These are phyloP conservation scores for Kandelia obovata DNA, from an alignment of 345 rosid species.

Conservation along the genomic window DNA sequence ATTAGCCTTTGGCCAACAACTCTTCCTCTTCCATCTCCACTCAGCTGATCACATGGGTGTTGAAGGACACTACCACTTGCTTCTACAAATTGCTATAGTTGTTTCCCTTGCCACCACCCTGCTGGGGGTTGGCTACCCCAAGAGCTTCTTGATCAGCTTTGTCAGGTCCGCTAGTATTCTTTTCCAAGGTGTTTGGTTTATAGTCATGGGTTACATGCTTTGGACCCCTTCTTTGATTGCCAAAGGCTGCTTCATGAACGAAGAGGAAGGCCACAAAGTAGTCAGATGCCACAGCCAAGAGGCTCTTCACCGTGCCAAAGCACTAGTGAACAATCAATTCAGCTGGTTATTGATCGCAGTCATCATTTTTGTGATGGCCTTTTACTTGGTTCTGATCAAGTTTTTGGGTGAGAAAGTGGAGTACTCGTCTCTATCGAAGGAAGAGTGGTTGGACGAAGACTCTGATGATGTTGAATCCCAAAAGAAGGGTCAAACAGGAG, in stretches of 20 bases:
- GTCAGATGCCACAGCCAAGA: conserved; percentile 48
- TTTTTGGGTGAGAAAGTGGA: conserved; percentile 35
- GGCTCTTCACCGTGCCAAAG: conserved; percentile 57
- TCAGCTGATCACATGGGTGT: conserved; percentile 70
- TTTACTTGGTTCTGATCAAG: conserved; percentile 42
- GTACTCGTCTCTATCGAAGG: conserved; percentile 49
- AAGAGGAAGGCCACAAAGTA: conserved; percentile 58
- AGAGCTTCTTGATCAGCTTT: conserved; percentile 62
- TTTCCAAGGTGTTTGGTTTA: conserved; percentile 76
- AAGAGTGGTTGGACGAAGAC: conserved; percentile 23
- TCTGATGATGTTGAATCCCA: conserved; percentile 48
- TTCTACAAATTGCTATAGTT: conserved; percentile 46
- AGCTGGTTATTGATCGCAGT: conserved; percentile 51
- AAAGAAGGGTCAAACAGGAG: conserved; percentile 16
- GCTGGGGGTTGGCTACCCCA: conserved; percentile 52
- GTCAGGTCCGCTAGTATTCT: conserved; percentile 52
- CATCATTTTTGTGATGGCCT: conserved; percentile 39
- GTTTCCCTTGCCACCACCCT: conserved; percentile 55
- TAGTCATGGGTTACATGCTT: conserved; percentile 60
- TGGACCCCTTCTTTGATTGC: conserved; percentile 67
- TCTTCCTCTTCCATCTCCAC: conserved; percentile 69
- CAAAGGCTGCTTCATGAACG: conserved; percentile 54
- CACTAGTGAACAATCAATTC: conserved; percentile 62
- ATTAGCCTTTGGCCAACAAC: conserved; percentile 57
- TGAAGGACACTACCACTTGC: conserved; percentile 72